phyloP scores from a whole-genome alignment of 305 asterid species.

The Rubia peregrina region DNA sequence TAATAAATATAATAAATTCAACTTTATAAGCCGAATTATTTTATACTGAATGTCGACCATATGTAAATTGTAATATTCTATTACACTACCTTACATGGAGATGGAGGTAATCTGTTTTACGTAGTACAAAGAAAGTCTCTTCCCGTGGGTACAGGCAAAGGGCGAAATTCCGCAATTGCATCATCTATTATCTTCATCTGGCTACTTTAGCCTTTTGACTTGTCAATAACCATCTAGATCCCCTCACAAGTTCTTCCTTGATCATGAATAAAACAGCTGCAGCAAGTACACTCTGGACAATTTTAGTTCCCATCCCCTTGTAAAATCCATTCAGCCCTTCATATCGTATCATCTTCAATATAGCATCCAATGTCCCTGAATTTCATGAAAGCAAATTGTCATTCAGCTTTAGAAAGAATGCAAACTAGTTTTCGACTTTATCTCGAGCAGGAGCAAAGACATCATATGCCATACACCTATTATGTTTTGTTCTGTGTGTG shows the following conservation, averaged over 20 bases:
- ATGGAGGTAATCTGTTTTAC: neutral
- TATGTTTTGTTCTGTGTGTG: too few relatives aligned
- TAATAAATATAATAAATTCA: too few relatives aligned
- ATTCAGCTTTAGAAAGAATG: neutral
- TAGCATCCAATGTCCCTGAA: conserved; percentile 86
- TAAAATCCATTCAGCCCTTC: conserved; percentile 80
- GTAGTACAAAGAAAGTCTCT: neutral
- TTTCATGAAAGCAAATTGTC: neutral
- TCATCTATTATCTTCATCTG: conserved; percentile 26
- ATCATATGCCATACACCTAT: too few relatives aligned
- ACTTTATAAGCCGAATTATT: too few relatives aligned
- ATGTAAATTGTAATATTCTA: neutral
- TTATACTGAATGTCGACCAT: too few relatives aligned
- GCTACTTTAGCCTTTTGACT: conserved; percentile 23
- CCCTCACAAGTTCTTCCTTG: conserved; percentile 87
- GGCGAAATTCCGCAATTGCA: conserved; percentile 10
- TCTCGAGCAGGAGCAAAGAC: conserved; percentile 1
- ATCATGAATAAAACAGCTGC: conserved; percentile 97
- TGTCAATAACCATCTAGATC: conserved; percentile 73
- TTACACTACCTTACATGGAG: neutral
- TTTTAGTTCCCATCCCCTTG: conserved; percentile 95
- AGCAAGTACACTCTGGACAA: conserved; percentile 88
- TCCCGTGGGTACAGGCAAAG: neutral
- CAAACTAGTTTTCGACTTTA: too few relatives aligned
- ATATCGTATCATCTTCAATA: conserved; percentile 71